phyloP scores from a whole-genome alignment of 768 basidiomycete genomes.

The Kwoniella newhampshirensis region DNA sequence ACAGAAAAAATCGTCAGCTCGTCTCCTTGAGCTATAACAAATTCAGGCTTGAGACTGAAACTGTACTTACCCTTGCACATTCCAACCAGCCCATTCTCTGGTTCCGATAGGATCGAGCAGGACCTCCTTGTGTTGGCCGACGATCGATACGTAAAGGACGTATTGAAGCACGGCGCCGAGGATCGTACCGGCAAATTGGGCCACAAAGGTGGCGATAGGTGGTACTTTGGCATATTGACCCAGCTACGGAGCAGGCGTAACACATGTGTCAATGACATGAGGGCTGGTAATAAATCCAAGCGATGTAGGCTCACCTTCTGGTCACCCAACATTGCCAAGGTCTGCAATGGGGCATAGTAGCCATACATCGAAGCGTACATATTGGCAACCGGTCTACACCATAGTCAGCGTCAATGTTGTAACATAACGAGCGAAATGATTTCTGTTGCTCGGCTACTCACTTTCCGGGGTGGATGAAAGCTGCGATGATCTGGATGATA shows the following conservation, averaged over 20 bases:
- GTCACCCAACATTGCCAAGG: constrained; percentile 9
- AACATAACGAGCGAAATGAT: neutral
- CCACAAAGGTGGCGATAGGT: constrained; percentile 55
- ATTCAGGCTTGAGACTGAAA: neutral
- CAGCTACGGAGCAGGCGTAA: constrained; percentile 7
- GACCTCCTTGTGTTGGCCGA: constrained; percentile 59
- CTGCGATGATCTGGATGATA: constrained; percentile 60
- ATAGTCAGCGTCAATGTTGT: neutral
- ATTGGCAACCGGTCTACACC: constrained; percentile 63
- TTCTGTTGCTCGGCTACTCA: constrained; percentile 35
- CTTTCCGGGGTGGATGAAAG: constrained; percentile 62
- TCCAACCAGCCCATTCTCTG: constrained; percentile 25
- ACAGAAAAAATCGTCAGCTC: too few species aligned
- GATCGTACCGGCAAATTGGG: constrained; percentile 62
- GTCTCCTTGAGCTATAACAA: too few species aligned
- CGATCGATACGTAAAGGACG: constrained; percentile 62
- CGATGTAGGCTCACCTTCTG: neutral
- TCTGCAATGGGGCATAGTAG: constrained; percentile 45
- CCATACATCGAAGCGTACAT: constrained; percentile 67
- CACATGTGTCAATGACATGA: too few species aligned
- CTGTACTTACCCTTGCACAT: constrained; percentile 7
- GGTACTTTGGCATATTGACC: constrained; percentile 25
- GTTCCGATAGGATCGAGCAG: constrained; percentile 61
- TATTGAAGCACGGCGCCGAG: constrained; percentile 55
- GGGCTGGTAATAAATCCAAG: neutral